phyloP scores from a whole-genome alignment of 495 filamentous ascomycete genomes.

The Talaromyces borbonicus region DNA sequence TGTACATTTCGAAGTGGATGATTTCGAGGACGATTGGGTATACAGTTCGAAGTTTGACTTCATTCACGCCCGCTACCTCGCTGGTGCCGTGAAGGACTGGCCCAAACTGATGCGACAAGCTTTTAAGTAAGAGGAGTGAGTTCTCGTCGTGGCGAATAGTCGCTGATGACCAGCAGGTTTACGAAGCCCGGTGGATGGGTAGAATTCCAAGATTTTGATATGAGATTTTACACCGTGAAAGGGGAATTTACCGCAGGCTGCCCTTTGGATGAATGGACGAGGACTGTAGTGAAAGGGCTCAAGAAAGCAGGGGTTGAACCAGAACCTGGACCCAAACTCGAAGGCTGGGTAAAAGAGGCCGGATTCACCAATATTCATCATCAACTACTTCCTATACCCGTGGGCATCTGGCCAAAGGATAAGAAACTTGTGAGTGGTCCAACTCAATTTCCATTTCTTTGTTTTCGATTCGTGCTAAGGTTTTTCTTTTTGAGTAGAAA shows the following conservation, averaged over 20 bases:
- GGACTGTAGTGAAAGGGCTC: not conserved
- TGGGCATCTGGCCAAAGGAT: conserved; percentile 22
- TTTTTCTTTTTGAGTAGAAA: conserved; percentile 12
- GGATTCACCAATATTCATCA: conserved; percentile 17
- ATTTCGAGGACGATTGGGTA: conserved; percentile 35
- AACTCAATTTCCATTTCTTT: not conserved
- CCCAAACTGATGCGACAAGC: conserved; percentile 19
- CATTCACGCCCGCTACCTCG: conserved; percentile 44
- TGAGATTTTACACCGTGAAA: conserved; percentile 13
- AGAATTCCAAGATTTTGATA: conserved; percentile 20
- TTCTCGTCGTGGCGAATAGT: not conserved
- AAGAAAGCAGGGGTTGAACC: conserved; percentile 8
- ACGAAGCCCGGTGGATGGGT: conserved; percentile 20
- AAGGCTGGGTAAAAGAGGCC: conserved; percentile 11
- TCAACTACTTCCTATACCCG: conserved; percentile 12
- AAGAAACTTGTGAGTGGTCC: conserved; percentile 8
- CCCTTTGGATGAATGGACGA: conserved; percentile 3
- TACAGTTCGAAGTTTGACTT: conserved; percentile 40
- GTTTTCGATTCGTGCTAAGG: not conserved
- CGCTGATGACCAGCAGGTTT: conserved; percentile 2
- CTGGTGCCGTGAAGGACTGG: conserved; percentile 43
- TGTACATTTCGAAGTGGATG: conserved; percentile 43
- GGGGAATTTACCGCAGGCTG: conserved; percentile 9
- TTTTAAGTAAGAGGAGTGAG: conserved; percentile 8
- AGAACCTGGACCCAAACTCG: conserved; percentile 10